Percentiles rank a stretch among this genome's conserved stretches.
Conservation (phyloP, 257 asterid species). For the Galeopsis tetrahit region DNA sequence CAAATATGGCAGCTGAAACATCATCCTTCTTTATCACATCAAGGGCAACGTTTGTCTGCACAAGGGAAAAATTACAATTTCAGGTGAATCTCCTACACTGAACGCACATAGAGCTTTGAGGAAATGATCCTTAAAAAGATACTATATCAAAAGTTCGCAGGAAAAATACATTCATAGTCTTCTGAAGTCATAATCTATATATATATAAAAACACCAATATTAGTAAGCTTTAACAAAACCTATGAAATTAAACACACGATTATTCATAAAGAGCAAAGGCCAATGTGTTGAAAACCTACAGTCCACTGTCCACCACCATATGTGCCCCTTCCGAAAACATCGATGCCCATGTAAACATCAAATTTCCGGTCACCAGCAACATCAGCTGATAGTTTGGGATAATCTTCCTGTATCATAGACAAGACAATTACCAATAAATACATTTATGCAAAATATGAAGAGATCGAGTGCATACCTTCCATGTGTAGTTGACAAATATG, state of each 20-base stretch:
- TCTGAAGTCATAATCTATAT: neutral
- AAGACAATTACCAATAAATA: too few species aligned
- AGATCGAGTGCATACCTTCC: constrained; percentile 72
- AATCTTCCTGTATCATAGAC: constrained; percentile 61
- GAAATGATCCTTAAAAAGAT: too few species aligned
- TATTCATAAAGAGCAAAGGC: constrained; percentile 16
- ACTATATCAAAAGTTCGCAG: too few species aligned
- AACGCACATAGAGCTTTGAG: too few species aligned
- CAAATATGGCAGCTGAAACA: constrained; percentile 96
- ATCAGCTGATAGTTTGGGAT: constrained; percentile 73
- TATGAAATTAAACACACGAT: constrained; percentile 17
- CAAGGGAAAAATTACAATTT: constrained; percentile 5
- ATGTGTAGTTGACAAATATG: constrained; percentile 77
- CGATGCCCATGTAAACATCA: constrained; percentile 97
- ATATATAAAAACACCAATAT: neutral
- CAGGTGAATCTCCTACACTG: too few species aligned
- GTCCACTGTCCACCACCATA: constrained; percentile 96
- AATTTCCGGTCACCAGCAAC: constrained; percentile 86
- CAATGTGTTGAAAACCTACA: constrained; percentile 51
- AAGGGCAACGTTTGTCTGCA: constrained; percentile 90
- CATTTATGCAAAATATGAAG: neutral
- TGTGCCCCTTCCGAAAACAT: constrained; percentile 90
- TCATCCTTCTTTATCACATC: constrained; percentile 73
- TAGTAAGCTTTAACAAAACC: constrained; percentile 1
- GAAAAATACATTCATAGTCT: neutral